Base-by-base conservation (phyloP, 2,329 filamentous ascomycete species). In the Teratosphaeria destructans region DNA sequence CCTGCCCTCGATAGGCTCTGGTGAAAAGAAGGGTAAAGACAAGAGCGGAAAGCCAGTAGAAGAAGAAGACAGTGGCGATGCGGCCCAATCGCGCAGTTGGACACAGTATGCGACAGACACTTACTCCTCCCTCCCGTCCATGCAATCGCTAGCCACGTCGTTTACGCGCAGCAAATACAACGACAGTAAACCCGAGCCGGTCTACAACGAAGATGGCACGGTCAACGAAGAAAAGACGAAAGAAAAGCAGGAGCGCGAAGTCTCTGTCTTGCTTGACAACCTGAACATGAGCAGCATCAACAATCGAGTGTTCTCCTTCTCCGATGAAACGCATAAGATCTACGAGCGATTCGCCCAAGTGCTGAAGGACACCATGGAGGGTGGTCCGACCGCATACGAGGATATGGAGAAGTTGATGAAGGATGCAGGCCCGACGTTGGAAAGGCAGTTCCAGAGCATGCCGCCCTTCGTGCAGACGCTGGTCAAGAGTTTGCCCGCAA, bases 341-440 rank as follows among this genome's bases (percentile, higher is more conserved):
- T 83, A 96, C 57, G 83, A 85, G 58, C 85, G 86, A 63, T 99
- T 99, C 79, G 95, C 90, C 1, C 80, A 91, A 59, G 86, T 96
- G 37, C 88, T 99, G 70, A 94, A 93, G 71, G 94, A 99, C 72
- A 82, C 96, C 16, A 84, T 94, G 68, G 92, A 91, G 71, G 94
- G 94, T 62, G 94, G 90, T 1, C 94, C 94, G 3, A 96, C 93
- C 0, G 94, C 94, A 2, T 96, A 95, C 73, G 82, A 88, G 70
- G 94, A 99, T 72, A 85, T 99, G n/a, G 85, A 86, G 67, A 82
- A 81, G 70, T 77, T 87, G 19, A 77, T 87, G 63, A 84, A 78
- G 10, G 82, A 84, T 59, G 83, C 82, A n/a, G 83, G 85, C 62
- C 75, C 78, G n/a, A 81, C 85, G 64, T 73, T 88, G 19, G 82